Conservation (phyloP, 2,329 filamentous ascomycete genomes). For the Venturia nashicola region DNA sequence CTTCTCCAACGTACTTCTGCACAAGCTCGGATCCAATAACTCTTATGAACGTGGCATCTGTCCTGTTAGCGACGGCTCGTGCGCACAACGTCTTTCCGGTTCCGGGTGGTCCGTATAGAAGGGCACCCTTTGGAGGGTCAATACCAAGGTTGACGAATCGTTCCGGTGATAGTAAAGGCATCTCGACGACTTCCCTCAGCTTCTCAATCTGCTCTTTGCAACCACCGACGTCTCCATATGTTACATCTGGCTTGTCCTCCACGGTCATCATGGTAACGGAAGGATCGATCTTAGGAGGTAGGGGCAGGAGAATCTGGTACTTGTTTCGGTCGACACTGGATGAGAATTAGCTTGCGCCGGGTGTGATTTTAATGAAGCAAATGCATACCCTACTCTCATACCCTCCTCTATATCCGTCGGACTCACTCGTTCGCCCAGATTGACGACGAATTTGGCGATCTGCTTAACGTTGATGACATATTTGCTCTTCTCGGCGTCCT, state of each 20-base stretch:
- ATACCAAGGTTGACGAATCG: conserved; percentile 98
- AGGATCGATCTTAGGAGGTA: conserved; percentile 97
- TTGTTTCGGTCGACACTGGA: conserved; percentile 84
- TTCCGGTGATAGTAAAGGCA: conserved; percentile 92
- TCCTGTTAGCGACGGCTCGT: conserved; percentile 92
- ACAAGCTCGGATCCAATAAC: conserved; percentile 97
- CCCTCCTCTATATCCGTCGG: conserved; percentile 99
- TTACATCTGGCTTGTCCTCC: conserved; percentile 98
- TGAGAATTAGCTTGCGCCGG: conserved; percentile 10
- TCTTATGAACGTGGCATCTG: conserved; percentile 95
- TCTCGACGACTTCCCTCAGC: conserved; percentile 94
- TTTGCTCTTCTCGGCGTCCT: conserved; percentile 95
- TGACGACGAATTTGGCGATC: conserved; percentile 98
- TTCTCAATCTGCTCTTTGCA: conserved; percentile 99
- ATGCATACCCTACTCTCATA: conserved; percentile 75
- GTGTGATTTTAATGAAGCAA: not conserved
- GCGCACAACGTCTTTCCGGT: conserved; percentile 99
- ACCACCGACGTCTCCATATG: conserved; percentile 95
- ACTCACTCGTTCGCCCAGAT: conserved; percentile 90
- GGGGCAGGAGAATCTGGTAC: conserved; percentile 93
- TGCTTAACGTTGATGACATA: conserved; percentile 99
- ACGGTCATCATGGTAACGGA: conserved; percentile 99
- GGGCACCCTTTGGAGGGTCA: conserved; percentile 91
- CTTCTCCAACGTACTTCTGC: conserved; percentile 98
- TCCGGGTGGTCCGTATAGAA: conserved; percentile 91